Base-by-base conservation (phyloP, 2,329 filamentous ascomycete species). In the Phaeoacremonium minimum region DNA sequence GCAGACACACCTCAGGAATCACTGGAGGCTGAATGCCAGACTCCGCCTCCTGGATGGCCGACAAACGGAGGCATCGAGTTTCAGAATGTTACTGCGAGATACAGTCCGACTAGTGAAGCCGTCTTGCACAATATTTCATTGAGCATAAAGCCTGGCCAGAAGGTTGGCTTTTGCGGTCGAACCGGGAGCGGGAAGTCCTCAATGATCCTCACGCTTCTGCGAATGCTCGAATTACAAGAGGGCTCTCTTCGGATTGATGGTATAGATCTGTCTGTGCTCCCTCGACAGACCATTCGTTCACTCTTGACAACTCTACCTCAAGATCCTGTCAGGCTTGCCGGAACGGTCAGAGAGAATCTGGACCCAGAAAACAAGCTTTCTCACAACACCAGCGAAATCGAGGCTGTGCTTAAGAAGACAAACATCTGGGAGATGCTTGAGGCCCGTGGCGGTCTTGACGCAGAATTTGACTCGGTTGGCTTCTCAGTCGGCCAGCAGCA, bases 131-230 rank as follows among this genome's bases (percentile, higher is more conserved):
- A 50, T 7, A 19, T 61, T 2, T 42, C 43, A 8, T 36, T 62
- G 7, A 47, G 48, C 6, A 50, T 61, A 30, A 32, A 41, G 13
- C 49, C 63, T 0, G 69, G 70, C 0, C 58, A 69, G 40, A 73
- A 69, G 28, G 55, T 77, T 4, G 71, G 63, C 6, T 57, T 76
- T 6, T 71, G 69, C 35, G 73, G 73, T 3, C 66, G 71, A 1
- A 73, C 67, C 6, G 72, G 72, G 8, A 74, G 69, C 37, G 72
- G 73, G 3, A 75, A 76, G 50, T 69, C 64, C 0, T 71, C 69
- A 0, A 54, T 75, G 2, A 50, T 73, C 0, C 54, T 68, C 2
- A 57, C 64, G 0, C 55, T 77, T 3, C 60, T 75, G 14, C 63
- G 69, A 5, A 61, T 77, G 30, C 45, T 75, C 3, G 68, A 75